Conservation (phyloP, 2,329 filamentous ascomycete species). For the Aspergillus quadricinctus region DNA sequence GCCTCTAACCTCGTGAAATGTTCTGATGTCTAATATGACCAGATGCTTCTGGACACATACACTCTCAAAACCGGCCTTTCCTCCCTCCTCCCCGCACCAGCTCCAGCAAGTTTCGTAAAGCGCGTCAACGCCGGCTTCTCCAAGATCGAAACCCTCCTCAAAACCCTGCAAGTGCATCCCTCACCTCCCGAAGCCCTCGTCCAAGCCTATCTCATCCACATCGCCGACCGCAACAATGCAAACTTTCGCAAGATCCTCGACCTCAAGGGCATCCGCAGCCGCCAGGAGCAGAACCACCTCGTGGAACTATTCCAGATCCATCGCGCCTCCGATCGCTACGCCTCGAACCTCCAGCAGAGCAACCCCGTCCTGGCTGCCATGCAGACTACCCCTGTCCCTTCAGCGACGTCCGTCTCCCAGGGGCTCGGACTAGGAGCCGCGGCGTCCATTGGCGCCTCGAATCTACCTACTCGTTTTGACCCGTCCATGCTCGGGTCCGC, state of each 20-base stretch:
- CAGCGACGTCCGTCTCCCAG: conserved; percentile 39
- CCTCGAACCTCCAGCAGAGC: conserved; percentile 61
- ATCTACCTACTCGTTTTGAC: conserved; percentile 64
- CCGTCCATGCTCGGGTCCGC: conserved; percentile 79
- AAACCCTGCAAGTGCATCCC: conserved; percentile 90
- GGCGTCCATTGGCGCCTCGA: conserved; percentile 41
- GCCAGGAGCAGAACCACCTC: conserved; percentile 74
- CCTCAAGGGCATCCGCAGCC: conserved; percentile 79
- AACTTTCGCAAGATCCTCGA: conserved; percentile 98
- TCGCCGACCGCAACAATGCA: conserved; percentile 83
- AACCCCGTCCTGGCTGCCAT: conserved; percentile 69
- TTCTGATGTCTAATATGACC: conserved; percentile 6
- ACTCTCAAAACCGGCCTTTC: conserved; percentile 49
- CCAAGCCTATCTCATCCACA: conserved; percentile 95
- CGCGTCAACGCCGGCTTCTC: conserved; percentile 79
- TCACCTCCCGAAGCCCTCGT: conserved; percentile 90
- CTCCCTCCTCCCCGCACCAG: conserved; percentile 55
- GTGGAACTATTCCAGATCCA: conserved; percentile 90
- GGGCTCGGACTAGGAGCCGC: conserved; percentile 45
- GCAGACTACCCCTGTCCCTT: conserved; percentile 28
- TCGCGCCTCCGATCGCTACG: conserved; percentile 61
- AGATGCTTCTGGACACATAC: conserved; percentile 97
- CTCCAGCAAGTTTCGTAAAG: conserved; percentile 67
- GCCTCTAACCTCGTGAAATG: not conserved
- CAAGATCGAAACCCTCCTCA: conserved; percentile 86